Evolutionary conservation across 2,329 filamentous ascomycete species (phyloP).

Genomic region (Fusarium hainanense): DNA sequence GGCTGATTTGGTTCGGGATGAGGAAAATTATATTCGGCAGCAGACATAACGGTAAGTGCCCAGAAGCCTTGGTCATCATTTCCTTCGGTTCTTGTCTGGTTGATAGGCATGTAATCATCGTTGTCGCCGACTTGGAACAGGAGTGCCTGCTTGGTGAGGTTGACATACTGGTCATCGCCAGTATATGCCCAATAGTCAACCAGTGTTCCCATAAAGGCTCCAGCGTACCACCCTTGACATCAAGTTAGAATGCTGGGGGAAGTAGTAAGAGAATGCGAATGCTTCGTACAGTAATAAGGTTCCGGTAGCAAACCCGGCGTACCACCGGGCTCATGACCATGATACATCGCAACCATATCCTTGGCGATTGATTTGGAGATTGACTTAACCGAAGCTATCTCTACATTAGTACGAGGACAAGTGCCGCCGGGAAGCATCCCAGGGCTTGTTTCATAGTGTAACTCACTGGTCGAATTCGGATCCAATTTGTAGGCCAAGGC

Average conservation of each 20-base stretch:
- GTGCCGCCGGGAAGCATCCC: not conserved
- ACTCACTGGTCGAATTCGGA: constrained; percentile 52
- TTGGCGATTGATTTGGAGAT: constrained; percentile 62
- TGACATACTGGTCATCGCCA: constrained; percentile 77
- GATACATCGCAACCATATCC: constrained; percentile 59
- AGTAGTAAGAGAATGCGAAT: not conserved
- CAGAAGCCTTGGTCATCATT: constrained; percentile 84
- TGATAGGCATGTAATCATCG: constrained; percentile 81
- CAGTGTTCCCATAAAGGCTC: constrained; percentile 76
- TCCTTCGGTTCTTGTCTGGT: constrained; percentile 74
- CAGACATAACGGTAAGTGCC: constrained; percentile 76
- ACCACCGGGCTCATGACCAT: constrained; percentile 61
- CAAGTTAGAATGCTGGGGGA: constrained; percentile 9
- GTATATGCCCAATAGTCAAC: constrained; percentile 90
- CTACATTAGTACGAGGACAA: constrained; percentile 4
- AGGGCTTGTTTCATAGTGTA: constrained; percentile 4
- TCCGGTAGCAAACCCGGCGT: constrained; percentile 63
- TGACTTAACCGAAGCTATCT: constrained; percentile 61
- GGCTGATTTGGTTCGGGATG: constrained; percentile 66
- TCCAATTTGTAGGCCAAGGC: constrained; percentile 52
- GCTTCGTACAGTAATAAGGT: constrained; percentile 65
- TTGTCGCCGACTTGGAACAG: constrained; percentile 79
- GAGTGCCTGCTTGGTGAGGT: constrained; percentile 73
- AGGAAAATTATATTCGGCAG: constrained; percentile 75
- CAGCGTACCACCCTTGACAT: constrained; percentile 74